These are phyloP conservation scores for Beauveria australis DNA, from an alignment of 2,329 filamentous ascomycete genomes.

Conservation along the genomic window DNA sequence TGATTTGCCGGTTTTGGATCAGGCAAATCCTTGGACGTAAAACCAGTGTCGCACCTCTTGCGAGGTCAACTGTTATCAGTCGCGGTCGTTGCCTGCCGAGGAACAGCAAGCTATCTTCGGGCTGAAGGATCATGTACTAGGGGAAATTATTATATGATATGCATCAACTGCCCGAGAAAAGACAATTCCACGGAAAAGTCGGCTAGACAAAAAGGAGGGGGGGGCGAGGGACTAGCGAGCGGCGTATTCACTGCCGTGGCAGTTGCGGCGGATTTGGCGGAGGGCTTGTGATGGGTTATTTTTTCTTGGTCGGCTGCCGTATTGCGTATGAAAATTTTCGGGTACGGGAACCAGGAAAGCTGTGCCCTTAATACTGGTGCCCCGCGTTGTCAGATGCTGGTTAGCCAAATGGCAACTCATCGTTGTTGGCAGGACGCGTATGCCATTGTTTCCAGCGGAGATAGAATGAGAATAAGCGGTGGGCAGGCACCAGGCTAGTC, in stretches of 20 bases:
- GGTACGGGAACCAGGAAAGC: neutral
- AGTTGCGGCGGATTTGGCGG: neutral
- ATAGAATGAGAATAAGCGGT: conserved; percentile 5
- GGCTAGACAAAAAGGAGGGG: neutral
- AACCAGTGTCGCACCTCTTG: neutral
- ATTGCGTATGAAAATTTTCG: neutral
- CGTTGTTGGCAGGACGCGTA: neutral
- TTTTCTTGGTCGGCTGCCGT: neutral
- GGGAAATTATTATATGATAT: neutral
- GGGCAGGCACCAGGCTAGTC: neutral
- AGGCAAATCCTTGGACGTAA: neutral
- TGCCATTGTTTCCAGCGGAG: neutral
- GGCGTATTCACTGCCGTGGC: neutral
- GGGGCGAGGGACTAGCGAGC: neutral
- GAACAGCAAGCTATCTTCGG: neutral
- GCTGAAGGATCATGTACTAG: neutral
- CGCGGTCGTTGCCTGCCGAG: neutral
- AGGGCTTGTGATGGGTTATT: neutral
- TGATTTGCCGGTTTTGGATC: neutral
- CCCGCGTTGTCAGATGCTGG: neutral
- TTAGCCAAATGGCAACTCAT: neutral
- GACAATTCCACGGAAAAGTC: conserved; percentile 4
- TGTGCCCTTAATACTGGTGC: neutral
- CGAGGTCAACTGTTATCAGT: neutral
- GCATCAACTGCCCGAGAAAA: neutral